These are phyloP conservation scores for Candida caryicola DNA, from an alignment of 805 yeast genomes.

Conservation along the genomic window DNA sequence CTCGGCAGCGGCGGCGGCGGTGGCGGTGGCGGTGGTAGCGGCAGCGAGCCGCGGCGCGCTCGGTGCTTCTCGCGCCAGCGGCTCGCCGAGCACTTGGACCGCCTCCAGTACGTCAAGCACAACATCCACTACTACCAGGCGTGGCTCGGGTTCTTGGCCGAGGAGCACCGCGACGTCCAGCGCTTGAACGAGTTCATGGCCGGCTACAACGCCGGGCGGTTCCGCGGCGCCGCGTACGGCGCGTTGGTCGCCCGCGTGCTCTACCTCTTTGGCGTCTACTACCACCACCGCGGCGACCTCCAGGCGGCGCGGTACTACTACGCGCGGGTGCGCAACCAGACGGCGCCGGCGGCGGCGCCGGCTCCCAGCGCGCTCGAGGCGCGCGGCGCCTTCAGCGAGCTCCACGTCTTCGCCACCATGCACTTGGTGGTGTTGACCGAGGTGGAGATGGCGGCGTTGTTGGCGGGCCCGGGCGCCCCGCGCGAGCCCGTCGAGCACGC, in stretches of 20 bases:
- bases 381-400: constrained; percentile 23
- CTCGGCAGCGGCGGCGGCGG: constrained; percentile 6
- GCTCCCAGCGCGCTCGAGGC: constrained; percentile 20
- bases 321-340: constrained; percentile 27
- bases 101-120: constrained; percentile 28
- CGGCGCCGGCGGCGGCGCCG: constrained; percentile 21
- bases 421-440: constrained; percentile 27
- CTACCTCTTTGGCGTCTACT: constrained; percentile 39
- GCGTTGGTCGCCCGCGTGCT: constrained; percentile 35
- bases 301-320: constrained; percentile 40
- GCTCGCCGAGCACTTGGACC: constrained; percentile 21
- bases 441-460: constrained; percentile 16
- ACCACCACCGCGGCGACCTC: constrained; percentile 37
- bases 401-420: constrained; percentile 26
- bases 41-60: not conserved
- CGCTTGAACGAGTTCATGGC: constrained; percentile 32
- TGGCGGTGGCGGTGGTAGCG: too few species aligned
- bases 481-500: constrained; percentile 6
- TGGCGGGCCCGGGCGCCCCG: constrained; percentile 2
- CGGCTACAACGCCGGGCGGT: constrained; percentile 33
- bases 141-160: constrained; percentile 33
- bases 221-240: constrained; percentile 33
- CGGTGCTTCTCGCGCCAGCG: constrained; percentile 18
- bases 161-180: constrained; percentile 20
- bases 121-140: constrained; percentile 33